A percentile compares a stretch with the other conserved stretches of the same genome.
phyloP scores from a whole-genome alignment of 345 rosid genomes.

The Kandelia obovata region DNA sequence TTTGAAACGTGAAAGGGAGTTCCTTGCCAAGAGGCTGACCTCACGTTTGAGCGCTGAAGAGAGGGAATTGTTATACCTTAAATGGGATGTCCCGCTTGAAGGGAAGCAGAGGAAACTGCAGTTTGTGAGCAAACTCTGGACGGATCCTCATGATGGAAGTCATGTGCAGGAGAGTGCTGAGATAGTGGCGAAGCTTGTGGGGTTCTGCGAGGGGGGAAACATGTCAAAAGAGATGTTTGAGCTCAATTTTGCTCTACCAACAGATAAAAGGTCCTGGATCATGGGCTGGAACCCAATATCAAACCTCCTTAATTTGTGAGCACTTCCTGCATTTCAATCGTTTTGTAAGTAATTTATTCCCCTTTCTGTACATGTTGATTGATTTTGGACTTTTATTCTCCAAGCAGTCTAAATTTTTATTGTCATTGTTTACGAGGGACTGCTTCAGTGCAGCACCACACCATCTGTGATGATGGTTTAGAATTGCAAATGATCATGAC shows the following conservation, averaged over 20 bases:
- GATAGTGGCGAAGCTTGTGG: slow-evolving; percentile 92
- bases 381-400: slow-evolving; percentile 37
- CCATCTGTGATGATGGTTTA: slow-evolving; percentile 9
- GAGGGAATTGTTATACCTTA: slow-evolving; percentile 72
- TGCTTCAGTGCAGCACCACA: slow-evolving; percentile 6
- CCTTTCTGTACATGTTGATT: slow-evolving; percentile 30
- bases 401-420: not conserved
- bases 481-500: not conserved
- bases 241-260: slow-evolving; percentile 84
- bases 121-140: slow-evolving; percentile 93
- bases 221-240: slow-evolving; percentile 98
- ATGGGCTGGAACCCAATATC: slow-evolving; percentile 93
- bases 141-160: slow-evolving; percentile 78
- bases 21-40: slow-evolving; percentile 78
- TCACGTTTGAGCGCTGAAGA: slow-evolving; percentile 71
- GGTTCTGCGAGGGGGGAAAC: slow-evolving; percentile 80
- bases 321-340: not conserved
- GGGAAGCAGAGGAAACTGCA: slow-evolving; percentile 96
- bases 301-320: slow-evolving; percentile 68
- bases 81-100: slow-evolving; percentile 90
- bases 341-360: slow-evolving; percentile 24
- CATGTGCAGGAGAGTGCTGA: slow-evolving; percentile 92
- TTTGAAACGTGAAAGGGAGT: slow-evolving; percentile 83
- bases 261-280: slow-evolving; percentile 84
- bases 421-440: slow-evolving; percentile 7